Conservation (phyloP, 768 basidiomycete genomes). For the Termitomyces sp. region DNA sequence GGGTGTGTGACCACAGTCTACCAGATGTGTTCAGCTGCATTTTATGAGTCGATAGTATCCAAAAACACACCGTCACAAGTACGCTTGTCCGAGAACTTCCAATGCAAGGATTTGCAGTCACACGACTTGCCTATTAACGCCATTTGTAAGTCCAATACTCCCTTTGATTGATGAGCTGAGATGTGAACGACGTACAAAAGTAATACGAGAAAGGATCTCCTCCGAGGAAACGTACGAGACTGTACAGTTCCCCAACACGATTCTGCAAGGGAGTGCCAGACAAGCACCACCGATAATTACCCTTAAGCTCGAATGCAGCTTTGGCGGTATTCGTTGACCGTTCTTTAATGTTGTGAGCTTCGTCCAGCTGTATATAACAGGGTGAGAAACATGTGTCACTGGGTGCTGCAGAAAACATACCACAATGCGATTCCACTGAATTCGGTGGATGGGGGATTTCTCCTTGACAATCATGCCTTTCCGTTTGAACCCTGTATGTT, state of each 20-base stretch:
- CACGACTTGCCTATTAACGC: constrained; percentile 71
- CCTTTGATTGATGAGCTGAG: not conserved
- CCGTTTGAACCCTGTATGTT: constrained; percentile 88
- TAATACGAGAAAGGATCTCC: constrained; percentile 91
- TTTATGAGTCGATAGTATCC: not conserved
- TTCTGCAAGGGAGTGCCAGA: constrained; percentile 97
- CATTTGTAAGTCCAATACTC: too few relatives aligned
- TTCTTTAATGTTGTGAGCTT: constrained; percentile 98
- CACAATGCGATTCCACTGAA: constrained; percentile 82
- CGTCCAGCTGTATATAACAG: constrained; percentile 61
- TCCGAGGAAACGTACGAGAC: constrained; percentile 88
- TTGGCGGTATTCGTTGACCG: constrained; percentile 93
- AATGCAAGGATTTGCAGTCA: constrained; percentile 92
- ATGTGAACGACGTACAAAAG: constrained; percentile 58
- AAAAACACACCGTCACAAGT: constrained; percentile 70
- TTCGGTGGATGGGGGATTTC: constrained; percentile 77
- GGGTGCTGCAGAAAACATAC: constrained; percentile 35
- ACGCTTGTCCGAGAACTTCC: constrained; percentile 84
- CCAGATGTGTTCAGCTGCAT: not conserved
- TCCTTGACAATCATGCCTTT: constrained; percentile 84
- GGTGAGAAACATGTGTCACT: not conserved
- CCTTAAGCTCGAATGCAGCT: constrained; percentile 87
- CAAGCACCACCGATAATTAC: constrained; percentile 88
- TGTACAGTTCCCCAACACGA: constrained; percentile 98
- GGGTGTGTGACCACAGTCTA: constrained; percentile 82